Conservation (phyloP, 2,329 filamentous ascomycete genomes). For the Trichoderma semiorbis region DNA sequence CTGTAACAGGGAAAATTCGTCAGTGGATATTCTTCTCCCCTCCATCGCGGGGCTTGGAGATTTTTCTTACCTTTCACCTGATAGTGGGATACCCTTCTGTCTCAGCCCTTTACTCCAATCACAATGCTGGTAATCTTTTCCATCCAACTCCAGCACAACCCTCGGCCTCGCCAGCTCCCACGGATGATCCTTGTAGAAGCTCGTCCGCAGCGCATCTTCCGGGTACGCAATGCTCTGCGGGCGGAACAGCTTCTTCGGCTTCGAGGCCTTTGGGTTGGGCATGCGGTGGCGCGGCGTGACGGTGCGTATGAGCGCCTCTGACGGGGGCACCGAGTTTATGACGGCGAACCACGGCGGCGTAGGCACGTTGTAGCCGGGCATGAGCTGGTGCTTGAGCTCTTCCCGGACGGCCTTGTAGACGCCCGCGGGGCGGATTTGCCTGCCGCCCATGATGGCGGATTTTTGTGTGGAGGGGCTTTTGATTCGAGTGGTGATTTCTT, state of each 20-base stretch:
- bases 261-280: slow-evolving; percentile 41
- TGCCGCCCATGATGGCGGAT: slow-evolving; percentile 36
- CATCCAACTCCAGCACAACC: slow-evolving; percentile 79
- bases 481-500: not conserved
- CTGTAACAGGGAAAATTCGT: slow-evolving; percentile 43
- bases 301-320: slow-evolving; percentile 55
- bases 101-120: slow-evolving; percentile 75
- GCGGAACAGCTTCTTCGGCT: slow-evolving; percentile 72
- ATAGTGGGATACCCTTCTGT: slow-evolving; percentile 72
- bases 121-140: slow-evolving; percentile 70
- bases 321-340: slow-evolving; percentile 52
- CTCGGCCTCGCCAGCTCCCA: slow-evolving; percentile 93
- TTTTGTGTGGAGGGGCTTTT: not conserved
- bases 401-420: slow-evolving; percentile 45
- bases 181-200: slow-evolving; percentile 91
- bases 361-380: slow-evolving; percentile 33
- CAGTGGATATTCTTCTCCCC: not conserved
- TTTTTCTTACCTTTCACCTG: slow-evolving; percentile 72
- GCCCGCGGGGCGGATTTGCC: slow-evolving; percentile 45
- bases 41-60: slow-evolving; percentile 20
- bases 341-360: slow-evolving; percentile 50
- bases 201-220: slow-evolving; percentile 75
- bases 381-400: slow-evolving; percentile 42
- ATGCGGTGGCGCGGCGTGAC: slow-evolving; percentile 46
- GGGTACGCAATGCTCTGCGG: slow-evolving; percentile 75